phyloP scores from a whole-genome alignment of 1,284 basidiomycete species.

The Limonomyces culmigenus region DNA sequence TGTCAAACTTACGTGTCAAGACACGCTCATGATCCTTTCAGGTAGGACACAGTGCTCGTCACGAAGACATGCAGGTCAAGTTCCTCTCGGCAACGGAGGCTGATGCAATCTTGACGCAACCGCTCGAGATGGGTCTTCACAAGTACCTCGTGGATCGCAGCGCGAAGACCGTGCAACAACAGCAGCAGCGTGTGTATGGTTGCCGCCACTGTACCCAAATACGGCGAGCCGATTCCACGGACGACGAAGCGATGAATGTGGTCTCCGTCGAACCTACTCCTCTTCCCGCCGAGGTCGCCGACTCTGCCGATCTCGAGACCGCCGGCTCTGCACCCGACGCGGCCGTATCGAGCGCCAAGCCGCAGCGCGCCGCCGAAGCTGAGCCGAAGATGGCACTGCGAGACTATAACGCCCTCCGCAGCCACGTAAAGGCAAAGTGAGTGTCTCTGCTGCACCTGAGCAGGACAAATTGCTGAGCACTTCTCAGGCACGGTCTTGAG shows the following conservation, averaged over 20 bases:
- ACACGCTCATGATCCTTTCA: constrained; percentile 11
- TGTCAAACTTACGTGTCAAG: constrained; percentile 2
- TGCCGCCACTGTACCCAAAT: constrained; percentile 37
- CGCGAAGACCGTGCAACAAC: constrained; percentile 11
- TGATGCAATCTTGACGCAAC: constrained; percentile 7
- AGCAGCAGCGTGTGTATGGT: constrained; percentile 22
- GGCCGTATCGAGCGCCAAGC: not conserved
- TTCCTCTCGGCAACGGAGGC: constrained; percentile 15
- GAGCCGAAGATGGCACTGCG: constrained; percentile 13
- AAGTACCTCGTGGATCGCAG: constrained; percentile 14
- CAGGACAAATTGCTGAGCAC: constrained; percentile 2
- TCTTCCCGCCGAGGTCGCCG: too few species aligned
- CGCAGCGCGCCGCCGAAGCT: not conserved
- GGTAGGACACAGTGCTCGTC: constrained; percentile 46
- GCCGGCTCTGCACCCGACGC: not conserved
- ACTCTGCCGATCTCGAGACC: constrained; percentile 1
- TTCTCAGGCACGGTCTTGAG: constrained; percentile 14
- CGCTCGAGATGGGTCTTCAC: constrained; percentile 15
- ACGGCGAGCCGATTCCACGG: not conserved
- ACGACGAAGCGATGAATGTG: too few species aligned
- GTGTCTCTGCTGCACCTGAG: constrained; percentile 10
- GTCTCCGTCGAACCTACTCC: not conserved
- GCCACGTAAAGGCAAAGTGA: constrained; percentile 42
- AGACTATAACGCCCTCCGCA: constrained; percentile 36
- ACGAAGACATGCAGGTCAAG: constrained; percentile 30